A percentile compares a stretch with the other conserved stretches of the same genome.
These are phyloP conservation scores for Syzygium aromaticum DNA, from an alignment of 345 rosid species.

Conservation along the genomic window DNA sequence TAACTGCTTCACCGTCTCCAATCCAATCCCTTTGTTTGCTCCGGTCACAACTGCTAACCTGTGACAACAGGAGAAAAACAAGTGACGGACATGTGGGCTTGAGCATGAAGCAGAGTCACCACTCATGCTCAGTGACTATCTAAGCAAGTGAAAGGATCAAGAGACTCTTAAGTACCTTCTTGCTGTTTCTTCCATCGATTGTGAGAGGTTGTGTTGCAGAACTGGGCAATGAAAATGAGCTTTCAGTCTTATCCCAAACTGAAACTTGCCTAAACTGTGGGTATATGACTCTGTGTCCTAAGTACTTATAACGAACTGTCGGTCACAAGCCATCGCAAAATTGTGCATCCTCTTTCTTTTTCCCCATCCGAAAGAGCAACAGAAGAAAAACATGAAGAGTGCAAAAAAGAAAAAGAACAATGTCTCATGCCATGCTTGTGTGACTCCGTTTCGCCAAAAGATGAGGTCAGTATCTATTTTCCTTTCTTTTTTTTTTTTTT, in stretches of 20 bases:
- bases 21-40: constrained; percentile 12
- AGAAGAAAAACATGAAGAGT: too few species aligned
- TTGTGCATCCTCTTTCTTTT: not conserved
- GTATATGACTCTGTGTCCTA: not conserved
- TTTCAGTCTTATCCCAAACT: not conserved
- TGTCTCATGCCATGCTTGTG: not conserved
- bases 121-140: not conserved
- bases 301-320: not conserved
- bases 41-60: constrained; percentile 8
- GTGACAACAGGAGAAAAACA: not conserved
- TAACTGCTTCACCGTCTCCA: constrained; percentile 6
- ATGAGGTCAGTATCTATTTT: not conserved
- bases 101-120: not conserved
- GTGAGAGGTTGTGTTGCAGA: not conserved
- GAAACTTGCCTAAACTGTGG: not conserved
- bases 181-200: not conserved
- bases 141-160: not conserved
- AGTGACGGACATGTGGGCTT: not conserved
- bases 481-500: not conserved
- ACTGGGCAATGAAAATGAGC: not conserved
- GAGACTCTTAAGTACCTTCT: not conserved
- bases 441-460: not conserved
- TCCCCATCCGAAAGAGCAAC: not conserved
- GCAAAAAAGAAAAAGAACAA: not conserved
- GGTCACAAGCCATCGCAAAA: not conserved